These are phyloP conservation scores for Mychonastes homosphaera DNA, from an alignment of 139 green algal species.

Conservation along the genomic window DNA sequence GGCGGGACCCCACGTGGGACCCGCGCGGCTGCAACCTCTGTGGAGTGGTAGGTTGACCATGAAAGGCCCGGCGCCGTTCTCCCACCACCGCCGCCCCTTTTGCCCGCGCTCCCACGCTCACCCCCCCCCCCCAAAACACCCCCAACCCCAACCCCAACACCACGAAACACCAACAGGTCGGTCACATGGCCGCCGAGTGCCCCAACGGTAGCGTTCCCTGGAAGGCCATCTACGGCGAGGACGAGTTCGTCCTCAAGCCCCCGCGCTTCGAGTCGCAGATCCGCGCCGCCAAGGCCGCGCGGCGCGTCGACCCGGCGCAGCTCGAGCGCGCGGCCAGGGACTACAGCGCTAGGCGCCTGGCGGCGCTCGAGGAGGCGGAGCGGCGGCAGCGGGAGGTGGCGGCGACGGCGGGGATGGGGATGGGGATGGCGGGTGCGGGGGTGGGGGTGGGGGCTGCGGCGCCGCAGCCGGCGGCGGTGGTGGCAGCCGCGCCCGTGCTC, in stretches of 20 bases:
- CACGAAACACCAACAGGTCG: constrained; percentile 44
- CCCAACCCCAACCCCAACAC: no score
- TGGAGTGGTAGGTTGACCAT: constrained; percentile 43
- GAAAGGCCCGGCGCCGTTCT: not conserved
- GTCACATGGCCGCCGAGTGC: constrained; percentile 76
- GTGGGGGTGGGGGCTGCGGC: not conserved
- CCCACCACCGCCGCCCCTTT: not conserved
- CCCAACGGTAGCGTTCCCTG: constrained; percentile 85
- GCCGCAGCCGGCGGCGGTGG: not conserved
- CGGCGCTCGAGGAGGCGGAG: no score
- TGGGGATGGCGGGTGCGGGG: not conserved
- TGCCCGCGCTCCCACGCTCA: not conserved
- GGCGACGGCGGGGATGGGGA: not conserved
- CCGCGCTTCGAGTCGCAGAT: constrained; percentile 63
- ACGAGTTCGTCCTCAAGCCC: constrained; percentile 55
- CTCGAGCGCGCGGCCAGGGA: constrained; percentile 44
- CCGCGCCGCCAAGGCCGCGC: constrained; percentile 29
- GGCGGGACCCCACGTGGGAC: constrained; percentile 76
- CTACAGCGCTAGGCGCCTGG: no score
- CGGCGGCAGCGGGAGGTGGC: constrained; percentile 34
- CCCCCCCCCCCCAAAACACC: not conserved
- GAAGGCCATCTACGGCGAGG: constrained; percentile 72
- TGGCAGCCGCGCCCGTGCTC: no score
- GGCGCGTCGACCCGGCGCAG: constrained; percentile 42
- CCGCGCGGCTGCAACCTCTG: constrained; percentile 80